Evolutionary conservation across 768 basidiomycete genomes (phyloP).

Genomic region (Dioszegia hungarica): DNA sequence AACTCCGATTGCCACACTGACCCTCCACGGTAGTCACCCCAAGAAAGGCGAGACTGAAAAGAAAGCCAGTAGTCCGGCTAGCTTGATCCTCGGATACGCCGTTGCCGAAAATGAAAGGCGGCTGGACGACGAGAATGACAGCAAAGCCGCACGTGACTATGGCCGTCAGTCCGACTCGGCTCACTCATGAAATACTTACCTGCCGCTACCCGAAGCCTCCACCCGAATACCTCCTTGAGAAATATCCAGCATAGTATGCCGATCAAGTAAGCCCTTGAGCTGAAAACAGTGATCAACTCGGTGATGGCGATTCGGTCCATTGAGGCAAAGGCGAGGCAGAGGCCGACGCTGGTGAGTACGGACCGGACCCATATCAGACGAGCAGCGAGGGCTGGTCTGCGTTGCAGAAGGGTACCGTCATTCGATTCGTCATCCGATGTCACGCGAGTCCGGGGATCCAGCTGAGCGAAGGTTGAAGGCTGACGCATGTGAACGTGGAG

Average conservation of each 20-base stretch:
- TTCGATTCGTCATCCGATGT: too few relatives aligned
- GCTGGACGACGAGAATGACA: not conserved
- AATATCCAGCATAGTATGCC: not conserved
- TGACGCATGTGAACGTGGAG: not conserved
- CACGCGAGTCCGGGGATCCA: not conserved
- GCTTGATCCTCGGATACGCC: not conserved
- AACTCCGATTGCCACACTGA: not conserved
- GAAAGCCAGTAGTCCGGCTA: not conserved
- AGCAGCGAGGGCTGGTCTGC: not conserved
- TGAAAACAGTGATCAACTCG: not conserved
- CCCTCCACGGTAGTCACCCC: not conserved
- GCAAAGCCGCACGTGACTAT: not conserved
- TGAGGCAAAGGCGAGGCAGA: not conserved
- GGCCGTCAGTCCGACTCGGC: not conserved
- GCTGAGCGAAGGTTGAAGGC: not conserved
- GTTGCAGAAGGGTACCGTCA: not conserved
- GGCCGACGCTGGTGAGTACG: not conserved
- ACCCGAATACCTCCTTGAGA: not conserved
- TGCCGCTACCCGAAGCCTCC: not conserved
- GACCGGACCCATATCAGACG: not conserved
- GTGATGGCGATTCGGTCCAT: not conserved
- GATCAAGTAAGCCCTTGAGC: not conserved
- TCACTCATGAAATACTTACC: not conserved
- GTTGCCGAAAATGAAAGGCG: not conserved
- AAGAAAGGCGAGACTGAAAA: not conserved